These are phyloP conservation scores for Schizosaccharomyces octosporus DNA, from an alignment of 805 yeast species.

Conservation along the genomic window DNA sequence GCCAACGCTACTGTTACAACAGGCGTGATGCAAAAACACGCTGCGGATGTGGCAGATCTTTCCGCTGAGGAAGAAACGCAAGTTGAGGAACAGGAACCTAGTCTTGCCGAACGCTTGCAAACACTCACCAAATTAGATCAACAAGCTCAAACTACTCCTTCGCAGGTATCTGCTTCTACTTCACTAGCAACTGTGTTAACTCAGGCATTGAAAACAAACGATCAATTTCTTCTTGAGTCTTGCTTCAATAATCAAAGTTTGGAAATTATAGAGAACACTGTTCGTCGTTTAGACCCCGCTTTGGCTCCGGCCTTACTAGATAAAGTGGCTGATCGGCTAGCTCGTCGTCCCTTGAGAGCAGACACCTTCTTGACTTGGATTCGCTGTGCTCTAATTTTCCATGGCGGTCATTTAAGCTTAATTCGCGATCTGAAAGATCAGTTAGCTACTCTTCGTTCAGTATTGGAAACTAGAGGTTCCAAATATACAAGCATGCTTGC, in stretches of 20 bases:
- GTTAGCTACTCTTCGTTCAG: slow-evolving; percentile 30
- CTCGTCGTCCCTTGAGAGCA: slow-evolving; percentile 30
- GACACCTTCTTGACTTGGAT: slow-evolving; percentile 40
- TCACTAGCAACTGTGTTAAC: slow-evolving; percentile 62
- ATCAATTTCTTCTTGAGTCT: slow-evolving; percentile 61
- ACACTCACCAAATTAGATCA: slow-evolving; percentile 12
- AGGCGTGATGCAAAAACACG: slow-evolving; percentile 8
- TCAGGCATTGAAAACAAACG: slow-evolving; percentile 74
- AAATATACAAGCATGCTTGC: slow-evolving; percentile 45
- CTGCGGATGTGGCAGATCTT: slow-evolving; percentile 9
- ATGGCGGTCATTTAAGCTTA: slow-evolving; percentile 37
- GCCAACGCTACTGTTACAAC: background rate
- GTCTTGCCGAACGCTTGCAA: slow-evolving; percentile 20
- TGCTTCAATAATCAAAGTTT: slow-evolving; percentile 37
- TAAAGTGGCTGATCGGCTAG: slow-evolving; percentile 22
- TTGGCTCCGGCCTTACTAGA: slow-evolving; percentile 23
- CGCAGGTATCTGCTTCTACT: slow-evolving; percentile 30
- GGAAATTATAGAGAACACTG: slow-evolving; percentile 26
- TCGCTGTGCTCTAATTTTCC: slow-evolving; percentile 49
- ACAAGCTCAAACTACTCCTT: background rate
- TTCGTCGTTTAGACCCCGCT: slow-evolving; percentile 26
- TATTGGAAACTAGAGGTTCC: slow-evolving; percentile 30
- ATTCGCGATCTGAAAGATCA: slow-evolving; percentile 28
- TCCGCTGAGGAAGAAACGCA: slow-evolving; percentile 6
- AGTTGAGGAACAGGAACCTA: slow-evolving; percentile 16